phyloP scores from a whole-genome alignment of 2,329 filamentous ascomycete species.

The Pochonia chlamydosporia region DNA sequence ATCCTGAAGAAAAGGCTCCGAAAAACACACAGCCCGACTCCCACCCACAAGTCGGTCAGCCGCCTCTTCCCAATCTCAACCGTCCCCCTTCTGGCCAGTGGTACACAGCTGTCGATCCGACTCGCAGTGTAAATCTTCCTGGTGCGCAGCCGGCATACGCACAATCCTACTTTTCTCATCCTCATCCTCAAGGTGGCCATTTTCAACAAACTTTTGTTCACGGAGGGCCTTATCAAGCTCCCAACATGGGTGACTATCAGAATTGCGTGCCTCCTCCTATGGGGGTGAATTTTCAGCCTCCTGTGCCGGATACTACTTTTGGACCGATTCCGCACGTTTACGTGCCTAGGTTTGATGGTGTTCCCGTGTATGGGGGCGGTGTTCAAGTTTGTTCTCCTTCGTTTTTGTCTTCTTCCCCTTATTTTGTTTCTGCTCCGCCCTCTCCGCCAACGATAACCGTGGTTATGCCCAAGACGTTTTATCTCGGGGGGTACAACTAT shows the following conservation, averaged over 20 bases:
- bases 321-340: slow-evolving; percentile 52
- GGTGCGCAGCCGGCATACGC: slow-evolving; percentile 3
- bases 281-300: slow-evolving; percentile 51
- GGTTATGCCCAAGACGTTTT: slow-evolving; percentile 26
- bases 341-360: slow-evolving; percentile 44
- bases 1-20: slow-evolving; percentile 2
- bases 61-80: slow-evolving; percentile 12
- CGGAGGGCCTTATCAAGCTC: slow-evolving; percentile 1
- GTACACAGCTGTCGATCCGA: slow-evolving; percentile 28
- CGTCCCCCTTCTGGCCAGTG: slow-evolving; percentile 19
- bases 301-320: slow-evolving; percentile 50
- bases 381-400: slow-evolving; percentile 26
- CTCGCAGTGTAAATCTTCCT: slow-evolving; percentile 18
- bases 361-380: slow-evolving; percentile 6
- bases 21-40: slow-evolving; percentile 9
- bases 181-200: slow-evolving; percentile 11
- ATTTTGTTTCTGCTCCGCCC: slow-evolving; percentile 19
- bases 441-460: slow-evolving; percentile 21
- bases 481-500: slow-evolving; percentile 28
- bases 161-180: slow-evolving; percentile 4
- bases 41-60: slow-evolving; percentile 13
- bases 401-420: slow-evolving; percentile 1
- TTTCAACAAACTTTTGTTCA: slow-evolving; percentile 12
- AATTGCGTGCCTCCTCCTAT: slow-evolving; percentile 34
- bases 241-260: slow-evolving; percentile 35